Conservation (phyloP, 139 green algal genomes). For the Micromonas commoda region DNA sequence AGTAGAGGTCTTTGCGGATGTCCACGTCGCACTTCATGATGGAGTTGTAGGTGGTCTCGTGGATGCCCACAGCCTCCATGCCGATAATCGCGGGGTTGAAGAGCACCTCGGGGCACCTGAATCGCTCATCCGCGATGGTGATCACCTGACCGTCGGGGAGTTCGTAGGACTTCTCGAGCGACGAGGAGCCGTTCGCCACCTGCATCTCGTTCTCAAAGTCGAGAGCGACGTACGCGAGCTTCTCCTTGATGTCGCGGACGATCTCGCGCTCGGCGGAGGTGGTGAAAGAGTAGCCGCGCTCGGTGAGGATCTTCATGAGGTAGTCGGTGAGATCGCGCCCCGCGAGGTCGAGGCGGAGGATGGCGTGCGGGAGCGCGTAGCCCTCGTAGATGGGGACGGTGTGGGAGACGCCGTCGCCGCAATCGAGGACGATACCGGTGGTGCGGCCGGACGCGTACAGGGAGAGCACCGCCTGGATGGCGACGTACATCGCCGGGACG, state of each 20-base stretch:
- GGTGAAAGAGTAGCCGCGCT: conserved; percentile 97
- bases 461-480: conserved; percentile 95
- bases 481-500: conserved; percentile 93
- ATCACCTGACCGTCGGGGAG: conserved; percentile 74
- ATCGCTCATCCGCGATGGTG: conserved; percentile 90
- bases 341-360: conserved; percentile 89
- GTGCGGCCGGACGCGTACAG: conserved; percentile 95
- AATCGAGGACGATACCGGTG: conserved; percentile 97
- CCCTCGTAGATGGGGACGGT: conserved; percentile 95
- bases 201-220: conserved; percentile 94
- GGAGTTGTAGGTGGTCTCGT: conserved; percentile 95
- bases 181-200: conserved; percentile 59
- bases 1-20: conserved; percentile 95
- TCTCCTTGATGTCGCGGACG: conserved; percentile 99
- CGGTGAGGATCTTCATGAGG: conserved; percentile 90
- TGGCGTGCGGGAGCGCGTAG: conserved; percentile 94
- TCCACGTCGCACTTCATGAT: conserved; percentile 99
- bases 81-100: conserved; percentile 89
- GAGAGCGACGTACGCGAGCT: conserved; percentile 95
- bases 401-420: conserved; percentile 91
- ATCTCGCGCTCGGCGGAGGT: conserved; percentile 97
- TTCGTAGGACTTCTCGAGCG: conserved; percentile 84
- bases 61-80: conserved; percentile 82
- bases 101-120: conserved; percentile 93
- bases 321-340: conserved; percentile 94